These are phyloP conservation scores for Amanita pseudoporphyria DNA, from an alignment of 768 basidiomycete genomes.

Conservation along the genomic window DNA sequence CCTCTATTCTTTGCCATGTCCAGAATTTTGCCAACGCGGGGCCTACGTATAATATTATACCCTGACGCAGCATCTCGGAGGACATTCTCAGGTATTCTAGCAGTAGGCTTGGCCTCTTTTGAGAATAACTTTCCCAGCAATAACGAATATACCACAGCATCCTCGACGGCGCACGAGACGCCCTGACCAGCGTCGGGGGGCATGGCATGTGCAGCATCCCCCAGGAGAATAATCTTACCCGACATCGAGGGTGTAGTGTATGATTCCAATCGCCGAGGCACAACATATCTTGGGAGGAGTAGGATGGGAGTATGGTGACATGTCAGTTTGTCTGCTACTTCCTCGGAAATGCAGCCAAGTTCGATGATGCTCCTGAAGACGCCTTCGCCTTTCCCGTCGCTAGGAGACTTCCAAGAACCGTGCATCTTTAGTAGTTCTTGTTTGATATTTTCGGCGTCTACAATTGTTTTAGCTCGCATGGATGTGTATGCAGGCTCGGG, in stretches of 20 bases:
- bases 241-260: slow-evolving; percentile 13
- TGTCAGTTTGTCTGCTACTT: not conserved
- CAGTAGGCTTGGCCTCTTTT: not conserved
- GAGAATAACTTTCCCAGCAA: slow-evolving; percentile 23
- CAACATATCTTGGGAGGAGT: slow-evolving; percentile 27
- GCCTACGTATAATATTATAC: slow-evolving; percentile 22
- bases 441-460: slow-evolving; percentile 17
- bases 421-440: slow-evolving; percentile 22
- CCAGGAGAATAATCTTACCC: slow-evolving; percentile 29
- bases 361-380: slow-evolving; percentile 20
- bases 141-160: slow-evolving; percentile 25
- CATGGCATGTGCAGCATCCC: slow-evolving; percentile 36
- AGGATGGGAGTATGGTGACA: slow-evolving; percentile 15
- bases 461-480: slow-evolving; percentile 5
- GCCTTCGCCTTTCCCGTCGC: slow-evolving; percentile 7
- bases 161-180: slow-evolving; percentile 30
- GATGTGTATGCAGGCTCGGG: slow-evolving; percentile 8
- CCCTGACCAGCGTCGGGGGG: slow-evolving; percentile 34
- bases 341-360: slow-evolving; percentile 18
- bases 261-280: slow-evolving; percentile 26
- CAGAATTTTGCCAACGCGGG: slow-evolving; percentile 22
- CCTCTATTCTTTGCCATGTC: slow-evolving; percentile 23
- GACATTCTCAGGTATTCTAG: not conserved
- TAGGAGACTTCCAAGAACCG: slow-evolving; percentile 24
- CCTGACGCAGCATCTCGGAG: not conserved